These are phyloP conservation scores for Sparassis latifolia DNA, from an alignment of 1,284 basidiomycete species.

Conservation along the genomic window DNA sequence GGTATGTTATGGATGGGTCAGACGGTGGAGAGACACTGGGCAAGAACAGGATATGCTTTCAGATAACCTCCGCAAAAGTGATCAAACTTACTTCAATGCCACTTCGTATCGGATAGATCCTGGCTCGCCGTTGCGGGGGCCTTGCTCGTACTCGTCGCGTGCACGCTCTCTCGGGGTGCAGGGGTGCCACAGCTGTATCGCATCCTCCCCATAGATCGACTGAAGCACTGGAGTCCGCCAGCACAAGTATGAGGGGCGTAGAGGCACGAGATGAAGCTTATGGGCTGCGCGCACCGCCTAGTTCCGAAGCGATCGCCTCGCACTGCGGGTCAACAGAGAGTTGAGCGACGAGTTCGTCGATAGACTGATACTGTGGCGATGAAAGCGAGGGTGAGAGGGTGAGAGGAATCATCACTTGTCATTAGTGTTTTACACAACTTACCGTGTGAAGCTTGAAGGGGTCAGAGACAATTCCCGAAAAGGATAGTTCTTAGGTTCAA, in stretches of 20 bases:
- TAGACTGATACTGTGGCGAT: constrained; percentile 9
- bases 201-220: constrained; percentile 76
- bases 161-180: constrained; percentile 3
- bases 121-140: constrained; percentile 5
- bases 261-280: background rate
- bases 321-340: constrained; percentile 42
- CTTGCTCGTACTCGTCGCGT: constrained; percentile 18
- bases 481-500: no score
- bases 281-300: constrained; percentile 46
- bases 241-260: constrained; percentile 1
- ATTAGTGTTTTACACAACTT: no score
- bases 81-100: constrained; percentile 35
- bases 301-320: constrained; percentile 58
- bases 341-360: constrained; percentile 40
- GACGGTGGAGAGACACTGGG: constrained; percentile 8
- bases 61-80: no score
- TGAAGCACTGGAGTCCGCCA: constrained; percentile 53
- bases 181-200: constrained; percentile 50
- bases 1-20: constrained; percentile 4
- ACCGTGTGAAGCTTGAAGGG: no score
- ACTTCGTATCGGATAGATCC: constrained; percentile 62
- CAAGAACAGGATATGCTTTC: background rate
- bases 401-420: no score
- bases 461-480: no score
- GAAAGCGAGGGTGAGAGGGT: background rate